Conservation (phyloP, 2,329 filamentous ascomycete genomes). For the Magnaporthales sp. region DNA sequence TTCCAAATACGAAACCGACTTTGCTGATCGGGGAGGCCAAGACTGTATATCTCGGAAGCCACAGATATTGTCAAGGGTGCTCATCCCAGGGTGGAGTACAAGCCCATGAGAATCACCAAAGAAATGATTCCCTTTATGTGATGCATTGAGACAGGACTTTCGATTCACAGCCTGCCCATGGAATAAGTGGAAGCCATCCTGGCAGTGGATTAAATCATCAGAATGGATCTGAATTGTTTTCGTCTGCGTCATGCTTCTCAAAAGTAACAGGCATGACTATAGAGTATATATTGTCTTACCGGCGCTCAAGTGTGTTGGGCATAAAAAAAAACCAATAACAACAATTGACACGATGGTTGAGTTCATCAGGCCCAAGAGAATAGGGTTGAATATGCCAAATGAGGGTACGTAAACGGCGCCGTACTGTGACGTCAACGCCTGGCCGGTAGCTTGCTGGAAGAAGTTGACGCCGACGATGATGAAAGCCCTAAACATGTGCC, state of each 20-base stretch:
- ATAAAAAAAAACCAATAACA: neutral
- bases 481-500: conserved; percentile 14
- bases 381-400: neutral
- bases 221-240: neutral
- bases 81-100: neutral
- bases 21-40: too few species aligned
- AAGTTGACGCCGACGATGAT: conserved; percentile 19
- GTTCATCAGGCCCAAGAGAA: neutral
- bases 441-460: conserved; percentile 21
- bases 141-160: neutral
- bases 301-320: neutral
- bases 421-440: conserved; percentile 20
- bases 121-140: neutral
- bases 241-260: neutral
- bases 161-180: neutral
- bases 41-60: neutral
- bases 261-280: neutral
- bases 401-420: conserved; percentile 11
- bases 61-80: neutral
- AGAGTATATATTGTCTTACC: neutral
- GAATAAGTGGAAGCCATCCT: neutral
- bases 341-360: neutral
- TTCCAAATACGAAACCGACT: conserved; percentile 3
- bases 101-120: neutral
- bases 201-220: neutral